Evolutionary conservation across 2,329 filamentous ascomycete species (phyloP).

Genomic region (Talaromyces sp.): DNA sequence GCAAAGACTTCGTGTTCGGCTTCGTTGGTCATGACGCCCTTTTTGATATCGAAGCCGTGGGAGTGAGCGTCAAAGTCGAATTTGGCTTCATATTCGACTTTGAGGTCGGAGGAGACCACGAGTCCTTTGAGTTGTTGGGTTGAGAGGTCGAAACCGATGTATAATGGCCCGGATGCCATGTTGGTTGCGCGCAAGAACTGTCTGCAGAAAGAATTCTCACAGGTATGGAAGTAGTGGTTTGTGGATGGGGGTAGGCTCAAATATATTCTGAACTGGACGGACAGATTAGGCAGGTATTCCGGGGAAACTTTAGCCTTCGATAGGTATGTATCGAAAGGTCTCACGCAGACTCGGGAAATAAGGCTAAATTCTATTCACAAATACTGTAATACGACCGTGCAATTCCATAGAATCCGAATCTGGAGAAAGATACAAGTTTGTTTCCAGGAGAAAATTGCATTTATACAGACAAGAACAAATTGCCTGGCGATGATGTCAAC

Average conservation of each 20-base stretch:
- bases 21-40: conserved; percentile 80
- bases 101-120: conserved; percentile 75
- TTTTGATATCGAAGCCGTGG: conserved; percentile 69
- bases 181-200: background rate
- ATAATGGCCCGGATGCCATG: conserved; percentile 53
- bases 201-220: background rate
- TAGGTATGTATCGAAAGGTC: background rate
- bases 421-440: background rate
- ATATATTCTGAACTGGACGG: background rate
- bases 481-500: background rate
- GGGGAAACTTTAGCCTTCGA: background rate
- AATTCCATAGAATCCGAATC: background rate
- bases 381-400: background rate
- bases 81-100: conserved; percentile 76
- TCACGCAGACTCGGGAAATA: background rate
- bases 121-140: conserved; percentile 96
- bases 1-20: conserved; percentile 84
- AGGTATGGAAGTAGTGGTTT: background rate
- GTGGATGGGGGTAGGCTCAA: background rate
- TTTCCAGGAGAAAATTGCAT: background rate
- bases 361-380: background rate
- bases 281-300: background rate
- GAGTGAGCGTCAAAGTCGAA: conserved; percentile 93
- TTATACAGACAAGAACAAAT: background rate
- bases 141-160: conserved; percentile 90